Evolutionary conservation across 192 early-diverging fungal genomes (phyloP).

Genomic region (Jimgerdemannia flammicorona): DNA sequence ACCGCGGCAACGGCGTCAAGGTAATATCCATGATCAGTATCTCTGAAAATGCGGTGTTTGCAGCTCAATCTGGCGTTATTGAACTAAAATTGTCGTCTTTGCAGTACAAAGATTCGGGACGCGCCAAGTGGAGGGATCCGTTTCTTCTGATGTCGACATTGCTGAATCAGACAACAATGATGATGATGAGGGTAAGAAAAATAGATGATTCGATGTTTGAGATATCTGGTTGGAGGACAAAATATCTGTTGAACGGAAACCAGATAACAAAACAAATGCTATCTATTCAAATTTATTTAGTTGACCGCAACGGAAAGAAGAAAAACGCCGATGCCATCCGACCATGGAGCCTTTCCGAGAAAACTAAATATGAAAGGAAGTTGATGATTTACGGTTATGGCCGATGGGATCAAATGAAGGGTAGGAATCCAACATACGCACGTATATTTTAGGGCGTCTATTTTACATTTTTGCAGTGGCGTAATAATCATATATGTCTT

Average conservation of each 20-base stretch:
- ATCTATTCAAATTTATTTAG: neutral
- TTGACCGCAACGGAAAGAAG: neutral
- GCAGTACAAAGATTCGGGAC: conserved; percentile 40
- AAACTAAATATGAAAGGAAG: conserved; percentile 53
- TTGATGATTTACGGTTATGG: conserved; percentile 63
- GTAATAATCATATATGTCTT: neutral
- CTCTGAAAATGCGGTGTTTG: neutral
- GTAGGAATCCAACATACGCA: neutral
- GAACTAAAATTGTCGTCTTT: neutral
- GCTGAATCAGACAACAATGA: conserved; percentile 46
- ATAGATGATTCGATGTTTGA: conserved; percentile 23
- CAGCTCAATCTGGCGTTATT: neutral
- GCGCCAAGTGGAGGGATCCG: conserved; percentile 28
- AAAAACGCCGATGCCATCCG: conserved; percentile 25
- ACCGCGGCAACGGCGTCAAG: conserved; percentile 64
- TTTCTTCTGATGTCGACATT: conserved; percentile 42
- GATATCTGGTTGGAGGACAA: neutral
- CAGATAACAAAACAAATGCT: neutral
- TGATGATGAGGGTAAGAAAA: conserved; percentile 32
- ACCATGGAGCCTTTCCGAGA: conserved; percentile 52
- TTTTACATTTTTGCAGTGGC: neutral
- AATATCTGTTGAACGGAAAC: neutral
- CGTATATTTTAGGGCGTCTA: neutral
- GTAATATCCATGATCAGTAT: neutral
- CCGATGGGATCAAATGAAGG: conserved; percentile 60